Conservation (phyloP, 2,329 filamentous ascomycete genomes). For the Emmonsiellopsis sp. region DNA sequence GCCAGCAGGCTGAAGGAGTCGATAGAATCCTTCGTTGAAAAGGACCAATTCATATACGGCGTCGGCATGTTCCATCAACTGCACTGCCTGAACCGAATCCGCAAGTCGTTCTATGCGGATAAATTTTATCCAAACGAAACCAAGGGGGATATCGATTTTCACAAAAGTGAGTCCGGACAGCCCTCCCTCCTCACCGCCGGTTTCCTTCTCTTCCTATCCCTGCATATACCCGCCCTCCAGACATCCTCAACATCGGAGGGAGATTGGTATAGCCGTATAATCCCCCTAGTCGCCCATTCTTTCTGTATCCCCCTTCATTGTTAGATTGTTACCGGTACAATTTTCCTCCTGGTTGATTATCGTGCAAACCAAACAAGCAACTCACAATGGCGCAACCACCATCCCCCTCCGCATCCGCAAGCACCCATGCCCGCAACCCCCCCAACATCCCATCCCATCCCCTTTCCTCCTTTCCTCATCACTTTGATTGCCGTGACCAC, state of each 20-base stretch:
- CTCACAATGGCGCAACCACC: neutral
- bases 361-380: neutral
- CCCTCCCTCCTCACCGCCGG: neutral
- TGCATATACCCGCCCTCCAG: too few species aligned
- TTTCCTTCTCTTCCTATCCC: too few species aligned
- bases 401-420: neutral
- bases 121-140: constrained; percentile 10
- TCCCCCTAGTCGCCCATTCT: too few species aligned
- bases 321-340: neutral
- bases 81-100: constrained; percentile 11
- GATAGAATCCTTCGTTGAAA: constrained; percentile 5
- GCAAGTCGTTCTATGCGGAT: constrained; percentile 8
- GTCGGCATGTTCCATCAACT: constrained; percentile 10
- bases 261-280: too few species aligned
- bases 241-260: neutral
- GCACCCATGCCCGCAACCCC: neutral
- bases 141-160: constrained; percentile 4
- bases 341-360: neutral
- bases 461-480: neutral
- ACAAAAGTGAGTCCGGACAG: constrained; percentile 8
- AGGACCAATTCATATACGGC: constrained; percentile 8
- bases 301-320: too few species aligned
- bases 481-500: neutral
- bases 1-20: neutral
- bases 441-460: neutral